Evolutionary conservation across 2,329 filamentous ascomycete species (phyloP).

Genomic region (Hymenoscyphus albidus): DNA sequence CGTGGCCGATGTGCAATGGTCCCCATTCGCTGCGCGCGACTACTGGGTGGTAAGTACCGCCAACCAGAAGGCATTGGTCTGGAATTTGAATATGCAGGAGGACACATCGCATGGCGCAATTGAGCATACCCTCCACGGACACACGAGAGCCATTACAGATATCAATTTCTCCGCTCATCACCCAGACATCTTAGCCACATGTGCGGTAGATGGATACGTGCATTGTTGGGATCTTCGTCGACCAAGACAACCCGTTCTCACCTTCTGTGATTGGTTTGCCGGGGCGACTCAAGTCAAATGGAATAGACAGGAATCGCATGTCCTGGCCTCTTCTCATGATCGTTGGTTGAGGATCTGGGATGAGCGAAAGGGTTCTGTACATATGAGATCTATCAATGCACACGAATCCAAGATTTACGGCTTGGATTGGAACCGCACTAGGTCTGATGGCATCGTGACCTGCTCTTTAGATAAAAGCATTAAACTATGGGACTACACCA

Average conservation of each 20-base stretch:
- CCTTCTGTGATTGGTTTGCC: conserved; percentile 89
- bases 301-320: conserved; percentile 80
- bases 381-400: conserved; percentile 78
- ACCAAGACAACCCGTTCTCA: conserved; percentile 68
- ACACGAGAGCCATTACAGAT: conserved; percentile 86
- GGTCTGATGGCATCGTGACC: conserved; percentile 69
- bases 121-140: conserved; percentile 82
- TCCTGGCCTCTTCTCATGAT: conserved; percentile 88
- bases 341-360: conserved; percentile 88
- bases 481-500: conserved; percentile 84
- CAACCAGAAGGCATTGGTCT: conserved; percentile 90
- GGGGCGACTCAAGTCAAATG: conserved; percentile 95
- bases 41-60: conserved; percentile 94
- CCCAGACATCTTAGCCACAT: conserved; percentile 83
- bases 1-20: conserved; percentile 96
- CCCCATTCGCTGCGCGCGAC: conserved; percentile 81
- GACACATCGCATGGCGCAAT: conserved; percentile 69
- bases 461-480: conserved; percentile 90
- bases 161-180: conserved; percentile 95
- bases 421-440: conserved; percentile 85
- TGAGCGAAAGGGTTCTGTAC: conserved; percentile 71
- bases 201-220: conserved; percentile 87
- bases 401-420: conserved; percentile 94
- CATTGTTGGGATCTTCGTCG: conserved; percentile 86
- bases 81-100: conserved; percentile 74